Conservation (phyloP, 306 rosid species). For the Mimosa pudica region DNA sequence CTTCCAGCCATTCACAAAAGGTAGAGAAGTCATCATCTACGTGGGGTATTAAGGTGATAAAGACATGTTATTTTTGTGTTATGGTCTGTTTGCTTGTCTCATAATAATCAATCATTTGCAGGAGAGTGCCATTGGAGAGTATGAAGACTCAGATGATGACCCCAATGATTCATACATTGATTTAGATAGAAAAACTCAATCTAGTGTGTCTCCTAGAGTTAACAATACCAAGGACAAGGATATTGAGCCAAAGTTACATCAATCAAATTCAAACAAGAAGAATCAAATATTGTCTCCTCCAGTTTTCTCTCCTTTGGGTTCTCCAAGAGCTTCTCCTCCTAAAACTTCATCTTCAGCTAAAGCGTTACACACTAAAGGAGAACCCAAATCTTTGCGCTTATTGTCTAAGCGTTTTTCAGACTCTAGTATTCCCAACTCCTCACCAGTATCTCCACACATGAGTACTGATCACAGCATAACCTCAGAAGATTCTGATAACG, state of each 20-base stretch:
- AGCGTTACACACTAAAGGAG: slow-evolving; percentile 40
- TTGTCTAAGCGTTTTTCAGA: slow-evolving; percentile 50
- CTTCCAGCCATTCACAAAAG: slow-evolving; percentile 45
- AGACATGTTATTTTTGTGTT: not conserved
- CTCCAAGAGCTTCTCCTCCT: slow-evolving; percentile 55
- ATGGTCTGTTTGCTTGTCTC: slow-evolving; percentile 22
- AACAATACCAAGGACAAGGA: slow-evolving; percentile 45
- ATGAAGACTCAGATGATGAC: slow-evolving; percentile 62
- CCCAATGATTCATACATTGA: slow-evolving; percentile 49
- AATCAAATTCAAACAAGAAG: slow-evolving; percentile 45
- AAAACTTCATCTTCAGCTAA: slow-evolving; percentile 41
- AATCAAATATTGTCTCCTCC: slow-evolving; percentile 53
- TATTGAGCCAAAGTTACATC: slow-evolving; percentile 37
- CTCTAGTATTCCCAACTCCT: slow-evolving; percentile 48
- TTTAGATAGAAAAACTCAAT: slow-evolving; percentile 41
- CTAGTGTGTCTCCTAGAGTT: slow-evolving; percentile 40
- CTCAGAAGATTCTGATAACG: slow-evolving; percentile 62
- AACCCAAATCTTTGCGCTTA: slow-evolving; percentile 55
- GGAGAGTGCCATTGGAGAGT: slow-evolving; percentile 61
- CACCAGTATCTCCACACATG: slow-evolving; percentile 53
- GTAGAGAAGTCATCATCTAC: slow-evolving; percentile 46
- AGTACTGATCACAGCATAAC: slow-evolving; percentile 56
- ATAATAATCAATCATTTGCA: slow-evolving; percentile 41
- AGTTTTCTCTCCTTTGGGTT: slow-evolving; percentile 62
- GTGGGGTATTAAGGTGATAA: slow-evolving; percentile 62